These are phyloP conservation scores for Sporothrix euskadiensis DNA, from an alignment of 2,329 filamentous ascomycete species.

Conservation along the genomic window DNA sequence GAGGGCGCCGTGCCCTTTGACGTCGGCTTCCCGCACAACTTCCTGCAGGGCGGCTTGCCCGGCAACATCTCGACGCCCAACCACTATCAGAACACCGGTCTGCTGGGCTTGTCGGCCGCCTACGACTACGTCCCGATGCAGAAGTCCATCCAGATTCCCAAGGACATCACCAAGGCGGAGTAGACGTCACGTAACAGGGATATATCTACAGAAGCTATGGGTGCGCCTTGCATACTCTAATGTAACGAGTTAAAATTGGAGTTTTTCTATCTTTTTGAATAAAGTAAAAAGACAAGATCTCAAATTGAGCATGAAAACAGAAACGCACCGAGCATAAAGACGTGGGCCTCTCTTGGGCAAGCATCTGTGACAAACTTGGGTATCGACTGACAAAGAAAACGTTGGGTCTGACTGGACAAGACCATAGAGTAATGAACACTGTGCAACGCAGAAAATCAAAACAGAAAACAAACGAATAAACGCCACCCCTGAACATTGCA, in stretches of 20 bases:
- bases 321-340: not conserved
- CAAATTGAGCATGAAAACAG: not conserved
- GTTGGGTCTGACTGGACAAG: not conserved
- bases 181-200: not conserved
- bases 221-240: not conserved
- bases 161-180: constrained; percentile 46
- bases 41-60: constrained; percentile 50
- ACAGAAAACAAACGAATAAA: not conserved
- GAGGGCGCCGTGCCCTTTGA: constrained; percentile 64
- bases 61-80: constrained; percentile 36
- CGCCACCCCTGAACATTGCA: not conserved
- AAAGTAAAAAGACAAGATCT: not conserved
- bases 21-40: constrained; percentile 65
- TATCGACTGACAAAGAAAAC: constrained; percentile 16
- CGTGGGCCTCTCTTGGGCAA: no score
- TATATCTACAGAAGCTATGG: not conserved
- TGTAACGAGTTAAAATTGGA: not conserved
- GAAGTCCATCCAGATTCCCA: constrained; percentile 47
- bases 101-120: constrained; percentile 50
- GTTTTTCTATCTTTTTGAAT: not conserved
- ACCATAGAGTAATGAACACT: no score
- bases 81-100: constrained; percentile 46
- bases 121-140: constrained; percentile 53
- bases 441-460: not conserved
- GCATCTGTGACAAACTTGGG: constrained; percentile 6